phyloP scores from a whole-genome alignment of 129 eudicot species.

The Deinandra increscens region DNA sequence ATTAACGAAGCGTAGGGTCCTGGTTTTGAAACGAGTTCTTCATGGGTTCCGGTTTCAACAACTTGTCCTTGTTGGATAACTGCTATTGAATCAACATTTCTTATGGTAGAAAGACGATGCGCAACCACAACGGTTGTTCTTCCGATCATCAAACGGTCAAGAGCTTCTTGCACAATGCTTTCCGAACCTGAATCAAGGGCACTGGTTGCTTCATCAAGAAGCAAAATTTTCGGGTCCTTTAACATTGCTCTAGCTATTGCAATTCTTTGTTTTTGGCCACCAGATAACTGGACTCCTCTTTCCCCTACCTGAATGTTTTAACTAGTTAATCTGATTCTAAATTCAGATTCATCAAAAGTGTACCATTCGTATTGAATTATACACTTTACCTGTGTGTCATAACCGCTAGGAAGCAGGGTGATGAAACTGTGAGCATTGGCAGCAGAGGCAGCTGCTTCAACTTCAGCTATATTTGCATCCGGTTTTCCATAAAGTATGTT shows the following conservation, averaged over 20 bases:
- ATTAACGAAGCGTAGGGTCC: constrained; percentile 86
- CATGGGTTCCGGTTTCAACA: constrained; percentile 87
- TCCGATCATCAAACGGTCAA: constrained; percentile 91
- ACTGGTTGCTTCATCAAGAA: constrained; percentile 93
- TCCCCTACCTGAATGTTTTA: constrained; percentile 71
- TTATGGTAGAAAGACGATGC: constrained; percentile 95
- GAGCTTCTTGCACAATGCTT: constrained; percentile 94
- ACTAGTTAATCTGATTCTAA: background rate
- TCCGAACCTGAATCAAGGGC: constrained; percentile 93
- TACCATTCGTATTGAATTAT: background rate
- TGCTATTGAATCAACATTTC: constrained; percentile 89
- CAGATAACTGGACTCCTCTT: constrained; percentile 92
- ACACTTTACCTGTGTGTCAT: constrained; percentile 78
- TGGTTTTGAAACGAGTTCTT: constrained; percentile 72
- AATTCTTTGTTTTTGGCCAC: constrained; percentile 96
- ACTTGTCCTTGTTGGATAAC: constrained; percentile 92
- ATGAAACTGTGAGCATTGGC: constrained; percentile 97
- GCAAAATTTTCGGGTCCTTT: constrained; percentile 85
- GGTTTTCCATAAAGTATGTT: constrained; percentile 91
- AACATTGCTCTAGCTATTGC: constrained; percentile 98
- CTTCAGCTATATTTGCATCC: constrained; percentile 76
- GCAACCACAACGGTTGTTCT: constrained; percentile 94
- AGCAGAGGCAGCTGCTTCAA: constrained; percentile 86
- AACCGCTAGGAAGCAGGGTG: constrained; percentile 82
- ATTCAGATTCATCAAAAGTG: background rate